Conservation (phyloP, 495 filamentous ascomycete genomes). For the Podospora appendiculata region DNA sequence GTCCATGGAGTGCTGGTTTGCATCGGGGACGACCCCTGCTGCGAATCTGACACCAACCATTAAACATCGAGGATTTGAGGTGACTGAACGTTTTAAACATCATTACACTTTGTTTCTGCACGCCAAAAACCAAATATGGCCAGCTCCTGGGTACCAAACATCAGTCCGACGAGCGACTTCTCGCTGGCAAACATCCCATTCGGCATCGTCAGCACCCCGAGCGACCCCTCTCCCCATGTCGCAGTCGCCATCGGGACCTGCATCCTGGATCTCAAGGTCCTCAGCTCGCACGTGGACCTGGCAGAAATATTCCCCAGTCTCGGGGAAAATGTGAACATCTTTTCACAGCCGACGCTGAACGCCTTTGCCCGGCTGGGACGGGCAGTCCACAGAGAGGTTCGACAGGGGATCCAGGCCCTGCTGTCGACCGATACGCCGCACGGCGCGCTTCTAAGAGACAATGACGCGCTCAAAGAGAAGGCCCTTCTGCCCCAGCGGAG, state of each 20-base stretch:
- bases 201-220: slow-evolving; percentile 67
- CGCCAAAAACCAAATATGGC: slow-evolving; percentile 8
- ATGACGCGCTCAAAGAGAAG: slow-evolving; percentile 18
- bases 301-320: slow-evolving; percentile 48
- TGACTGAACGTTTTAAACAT: neutral
- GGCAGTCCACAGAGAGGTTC: slow-evolving; percentile 61
- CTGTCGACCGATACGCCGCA: slow-evolving; percentile 46
- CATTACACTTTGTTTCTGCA: neutral
- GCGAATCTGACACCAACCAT: neutral
- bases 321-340: slow-evolving; percentile 50
- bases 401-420: slow-evolving; percentile 65
- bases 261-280: slow-evolving; percentile 66
- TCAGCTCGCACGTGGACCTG: slow-evolving; percentile 53
- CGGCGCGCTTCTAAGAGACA: slow-evolving; percentile 26
- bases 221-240: slow-evolving; percentile 47
- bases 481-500: slow-evolving; percentile 43
- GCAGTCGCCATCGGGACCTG: slow-evolving; percentile 75
- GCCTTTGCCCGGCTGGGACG: slow-evolving; percentile 74
- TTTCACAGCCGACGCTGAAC: slow-evolving; percentile 67
- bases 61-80: neutral
- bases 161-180: slow-evolving; percentile 45
- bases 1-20: neutral
- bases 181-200: slow-evolving; percentile 89
- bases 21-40: neutral
- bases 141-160: slow-evolving; percentile 29